Conservation (phyloP, 202 grass and related monocot species). For the Zoysia matrella region DNA sequence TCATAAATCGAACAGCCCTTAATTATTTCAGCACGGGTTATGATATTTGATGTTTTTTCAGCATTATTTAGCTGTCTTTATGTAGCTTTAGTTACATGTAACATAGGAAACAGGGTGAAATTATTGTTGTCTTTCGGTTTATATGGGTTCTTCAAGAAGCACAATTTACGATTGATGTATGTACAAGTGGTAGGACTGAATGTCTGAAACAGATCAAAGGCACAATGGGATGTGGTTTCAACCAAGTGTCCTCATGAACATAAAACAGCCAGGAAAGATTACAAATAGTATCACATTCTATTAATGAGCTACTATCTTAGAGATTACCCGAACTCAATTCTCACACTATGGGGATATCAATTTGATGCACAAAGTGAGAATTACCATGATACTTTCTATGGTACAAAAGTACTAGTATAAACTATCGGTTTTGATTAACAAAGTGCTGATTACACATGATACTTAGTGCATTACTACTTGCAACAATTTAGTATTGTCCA, state of each 20-base stretch:
- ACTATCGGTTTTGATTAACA: no score
- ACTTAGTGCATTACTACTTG: constrained; percentile 1
- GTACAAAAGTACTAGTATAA: no score
- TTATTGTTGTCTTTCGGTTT: neutral
- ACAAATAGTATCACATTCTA: neutral
- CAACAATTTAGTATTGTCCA: constrained; percentile 5
- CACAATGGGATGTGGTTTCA: neutral
- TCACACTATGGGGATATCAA: neutral
- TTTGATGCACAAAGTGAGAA: neutral
- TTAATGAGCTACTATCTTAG: neutral
- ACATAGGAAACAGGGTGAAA: neutral
- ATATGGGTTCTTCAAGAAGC: neutral
- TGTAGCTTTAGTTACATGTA: neutral
- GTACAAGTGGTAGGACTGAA: neutral
- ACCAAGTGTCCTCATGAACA: constrained; percentile 15
- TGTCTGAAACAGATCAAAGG: neutral
- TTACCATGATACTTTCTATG: no score
- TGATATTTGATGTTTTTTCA: neutral
- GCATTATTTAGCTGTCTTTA: neutral
- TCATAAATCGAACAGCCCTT: neutral
- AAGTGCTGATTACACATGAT: neutral
- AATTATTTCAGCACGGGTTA: neutral
- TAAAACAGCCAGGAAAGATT: neutral
- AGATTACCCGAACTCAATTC: neutral
- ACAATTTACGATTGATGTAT: neutral